These are phyloP conservation scores for Penicillium subrubescens DNA, from an alignment of 495 filamentous ascomycete genomes.

Conservation along the genomic window DNA sequence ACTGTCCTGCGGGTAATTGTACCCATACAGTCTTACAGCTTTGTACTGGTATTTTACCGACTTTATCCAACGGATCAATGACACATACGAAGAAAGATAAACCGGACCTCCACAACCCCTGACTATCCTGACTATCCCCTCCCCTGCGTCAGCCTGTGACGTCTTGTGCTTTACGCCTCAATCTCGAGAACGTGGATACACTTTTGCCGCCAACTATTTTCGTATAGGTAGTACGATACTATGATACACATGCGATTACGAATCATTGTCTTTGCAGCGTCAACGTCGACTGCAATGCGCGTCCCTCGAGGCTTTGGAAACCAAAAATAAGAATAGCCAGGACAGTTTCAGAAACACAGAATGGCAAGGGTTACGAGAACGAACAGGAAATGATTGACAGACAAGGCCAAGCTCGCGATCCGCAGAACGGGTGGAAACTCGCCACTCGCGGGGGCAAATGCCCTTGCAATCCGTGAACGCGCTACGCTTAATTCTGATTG, in stretches of 20 bases:
- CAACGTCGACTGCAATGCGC: background rate
- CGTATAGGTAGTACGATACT: background rate
- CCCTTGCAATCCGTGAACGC: slow-evolving; percentile 15
- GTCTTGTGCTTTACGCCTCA: slow-evolving; percentile 21
- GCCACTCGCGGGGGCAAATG: slow-evolving; percentile 30
- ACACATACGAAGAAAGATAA: background rate
- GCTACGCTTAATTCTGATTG: slow-evolving; percentile 23
- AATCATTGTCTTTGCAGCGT: background rate
- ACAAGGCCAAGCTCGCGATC: slow-evolving; percentile 6
- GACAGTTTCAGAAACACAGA: background rate
- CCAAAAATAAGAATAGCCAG: background rate
- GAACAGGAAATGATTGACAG: slow-evolving; percentile 19
- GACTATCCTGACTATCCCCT: slow-evolving; percentile 32
- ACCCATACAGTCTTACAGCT: background rate
- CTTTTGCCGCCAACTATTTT: background rate
- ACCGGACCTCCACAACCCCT: slow-evolving; percentile 23
- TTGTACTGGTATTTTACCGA: slow-evolving; percentile 12
- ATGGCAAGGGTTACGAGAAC: background rate
- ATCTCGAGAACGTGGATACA: slow-evolving; percentile 1
- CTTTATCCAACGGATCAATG: background rate
- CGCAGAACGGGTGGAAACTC: slow-evolving; percentile 18
- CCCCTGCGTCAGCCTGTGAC: slow-evolving; percentile 36
- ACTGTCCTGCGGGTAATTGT: background rate
- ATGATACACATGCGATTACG: background rate
- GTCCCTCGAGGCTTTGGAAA: background rate